Evolutionary conservation across 2,329 filamentous ascomycete genomes (phyloP), one percentile per base, ranked within the genome.

Genomic region (Penicillium brevicompactum): DNA sequence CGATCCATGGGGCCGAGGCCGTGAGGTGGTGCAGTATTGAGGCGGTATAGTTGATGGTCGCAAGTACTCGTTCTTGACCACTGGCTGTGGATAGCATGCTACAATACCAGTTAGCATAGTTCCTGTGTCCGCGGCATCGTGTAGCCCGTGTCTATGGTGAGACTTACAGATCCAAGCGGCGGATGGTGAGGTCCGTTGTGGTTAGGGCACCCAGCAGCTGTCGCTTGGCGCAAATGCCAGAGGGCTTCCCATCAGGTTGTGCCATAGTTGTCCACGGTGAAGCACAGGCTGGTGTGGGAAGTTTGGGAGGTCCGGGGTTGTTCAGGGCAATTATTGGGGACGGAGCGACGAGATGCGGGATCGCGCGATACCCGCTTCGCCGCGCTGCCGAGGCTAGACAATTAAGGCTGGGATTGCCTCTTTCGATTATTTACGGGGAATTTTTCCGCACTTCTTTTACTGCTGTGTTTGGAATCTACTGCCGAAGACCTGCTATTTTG

Each of bases 1-100:
- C 63, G 51, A 70, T 63, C 66, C 69, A 66, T 41, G 78, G 58
- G 75, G 80, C 52, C 78, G 85, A 65, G 82, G 76, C 84, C 72
- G 68, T 84, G 75, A 90, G 77, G 59, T 86, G 81, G 50, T 85
- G 81, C 38, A 84, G 78, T 57, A 83, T 81, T 58, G 85, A 85
- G 51, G 87, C 81, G 56, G 80, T 76, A 78, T 92, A 93, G 76
- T 87, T 85, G 58, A 87, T 71, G 62, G 88, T 84, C 59, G 87
- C 82, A 64, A 92, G 84, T 58, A 87, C 79, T 46, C 84, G 82
- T 75, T 92, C 89, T 71, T 88, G 85, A 67, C 89, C 88, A 34
- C 82, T 74, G 43, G 88, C 85, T 9, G 87, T 88, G 60, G 85
- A 82, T 64, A 91, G 79, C 68, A 89, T 84, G 61, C 85, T 85